A percentile compares a stretch with the other conserved stretches of the same genome.
These are phyloP conservation scores for Trichoderma aggressivum DNA, from an alignment of 2,329 filamentous ascomycete species.

Conservation along the genomic window DNA sequence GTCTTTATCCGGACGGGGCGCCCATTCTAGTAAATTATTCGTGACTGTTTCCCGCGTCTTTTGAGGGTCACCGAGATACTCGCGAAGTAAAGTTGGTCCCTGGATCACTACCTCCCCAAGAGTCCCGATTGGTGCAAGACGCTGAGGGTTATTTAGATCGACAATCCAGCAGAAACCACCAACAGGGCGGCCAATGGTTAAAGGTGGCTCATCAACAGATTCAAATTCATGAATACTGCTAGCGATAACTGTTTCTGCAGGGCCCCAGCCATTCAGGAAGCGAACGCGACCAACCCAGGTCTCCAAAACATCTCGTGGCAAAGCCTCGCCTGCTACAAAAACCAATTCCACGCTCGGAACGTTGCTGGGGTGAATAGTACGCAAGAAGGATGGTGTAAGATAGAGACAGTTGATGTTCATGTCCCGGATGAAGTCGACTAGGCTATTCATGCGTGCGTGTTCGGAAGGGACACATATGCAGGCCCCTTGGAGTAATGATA, in stretches of 20 bases:
- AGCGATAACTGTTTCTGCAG: conserved; percentile 14
- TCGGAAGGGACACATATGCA: conserved; percentile 10
- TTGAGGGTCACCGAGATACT: conserved; percentile 15
- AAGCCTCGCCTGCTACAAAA: conserved; percentile 17
- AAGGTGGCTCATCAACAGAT: conserved; percentile 2
- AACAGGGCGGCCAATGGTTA: conserved; percentile 10
- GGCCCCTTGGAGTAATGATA: conserved; percentile 6
- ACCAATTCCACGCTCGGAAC: conserved; percentile 16
- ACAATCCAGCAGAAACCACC: conserved; percentile 17
- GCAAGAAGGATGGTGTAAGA: conserved; percentile 15
- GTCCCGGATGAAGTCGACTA: conserved; percentile 12
- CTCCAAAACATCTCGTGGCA: conserved; percentile 12
- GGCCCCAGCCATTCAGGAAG: conserved; percentile 23
- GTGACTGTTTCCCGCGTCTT: not conserved
- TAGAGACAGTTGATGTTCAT: conserved; percentile 16
- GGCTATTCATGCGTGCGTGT: conserved; percentile 10
- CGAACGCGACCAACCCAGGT: conserved; percentile 16
- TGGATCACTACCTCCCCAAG: conserved; percentile 19
- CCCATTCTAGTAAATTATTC: not conserved
- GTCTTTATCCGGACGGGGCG: not conserved
- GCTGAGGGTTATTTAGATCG: conserved; percentile 6
- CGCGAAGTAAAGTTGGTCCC: conserved; percentile 7
- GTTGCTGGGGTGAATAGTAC: not conserved
- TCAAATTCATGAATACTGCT: conserved; percentile 16
- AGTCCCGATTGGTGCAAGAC: conserved; percentile 12